Conservation (phyloP, 208 protist species). For the Wallacemonas sp. region DNA sequence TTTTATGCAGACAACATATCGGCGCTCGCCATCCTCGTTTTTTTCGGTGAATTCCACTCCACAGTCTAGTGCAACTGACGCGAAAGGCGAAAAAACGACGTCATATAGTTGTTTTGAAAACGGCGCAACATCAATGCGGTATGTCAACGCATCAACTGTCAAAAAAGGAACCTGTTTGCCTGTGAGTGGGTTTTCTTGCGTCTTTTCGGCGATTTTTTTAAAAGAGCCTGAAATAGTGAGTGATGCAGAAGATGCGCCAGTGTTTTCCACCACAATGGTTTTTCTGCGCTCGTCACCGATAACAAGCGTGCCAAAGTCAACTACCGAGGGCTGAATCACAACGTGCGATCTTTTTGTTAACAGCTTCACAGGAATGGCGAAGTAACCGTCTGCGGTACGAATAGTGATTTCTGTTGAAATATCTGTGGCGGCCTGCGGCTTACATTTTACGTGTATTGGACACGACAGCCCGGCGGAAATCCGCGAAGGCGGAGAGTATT, state of each 20-base stretch:
- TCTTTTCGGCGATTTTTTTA: conserved; percentile 53
- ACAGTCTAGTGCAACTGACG: conserved; percentile 30
- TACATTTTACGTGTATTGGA: conserved; percentile 61
- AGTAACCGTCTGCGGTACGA: conserved; percentile 60
- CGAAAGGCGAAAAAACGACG: conserved; percentile 52
- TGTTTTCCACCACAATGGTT: conserved; percentile 67
- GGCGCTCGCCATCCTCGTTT: conserved; percentile 13
- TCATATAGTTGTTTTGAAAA: conserved; percentile 46
- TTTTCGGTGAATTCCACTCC: conserved; percentile 58
- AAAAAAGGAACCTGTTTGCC: conserved; percentile 36
- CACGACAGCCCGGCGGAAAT: conserved; percentile 84
- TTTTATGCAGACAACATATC: conserved; percentile 36
- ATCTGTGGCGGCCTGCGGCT: conserved; percentile 56
- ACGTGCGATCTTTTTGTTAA: conserved; percentile 50
- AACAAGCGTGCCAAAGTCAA: conserved; percentile 82
- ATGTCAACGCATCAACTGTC: conserved; percentile 43
- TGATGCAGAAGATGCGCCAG: conserved; percentile 55
- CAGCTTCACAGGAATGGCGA: conserved; percentile 61
- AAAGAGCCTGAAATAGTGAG: conserved; percentile 63
- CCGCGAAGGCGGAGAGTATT: conserved; percentile 62
- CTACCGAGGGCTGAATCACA: conserved; percentile 26
- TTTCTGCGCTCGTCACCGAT: conserved; percentile 57
- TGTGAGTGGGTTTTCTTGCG: conserved; percentile 43
- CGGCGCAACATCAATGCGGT: conserved; percentile 48
- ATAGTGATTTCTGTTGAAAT: conserved; percentile 64